Conservation (phyloP, 331 rosid genomes). For the Cucumis variabilis region DNA sequence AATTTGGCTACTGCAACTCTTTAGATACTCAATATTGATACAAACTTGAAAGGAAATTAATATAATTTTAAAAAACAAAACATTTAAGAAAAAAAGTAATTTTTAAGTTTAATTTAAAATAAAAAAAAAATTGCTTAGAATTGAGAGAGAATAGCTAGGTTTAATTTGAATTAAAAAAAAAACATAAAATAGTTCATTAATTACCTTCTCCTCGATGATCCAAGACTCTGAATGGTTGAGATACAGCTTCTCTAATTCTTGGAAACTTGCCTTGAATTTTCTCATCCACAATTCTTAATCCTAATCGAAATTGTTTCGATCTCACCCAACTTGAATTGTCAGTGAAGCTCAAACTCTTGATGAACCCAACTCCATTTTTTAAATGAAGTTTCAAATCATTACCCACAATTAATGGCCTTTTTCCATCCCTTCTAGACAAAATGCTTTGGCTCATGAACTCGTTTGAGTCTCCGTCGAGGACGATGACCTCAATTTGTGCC, state of each 20-base stretch:
- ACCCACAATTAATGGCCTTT: slow-evolving; percentile 81
- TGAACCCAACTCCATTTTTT: slow-evolving; percentile 67
- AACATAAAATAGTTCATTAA: too few relatives aligned
- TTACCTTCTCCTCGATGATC: slow-evolving; percentile 94
- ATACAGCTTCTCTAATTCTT: slow-evolving; percentile 75
- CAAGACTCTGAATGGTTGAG: slow-evolving; percentile 77
- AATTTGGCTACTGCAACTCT: too few relatives aligned
- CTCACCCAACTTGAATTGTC: slow-evolving; percentile 97
- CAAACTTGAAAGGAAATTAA: too few relatives aligned
- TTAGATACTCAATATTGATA: too few relatives aligned
- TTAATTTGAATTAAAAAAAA: too few relatives aligned
- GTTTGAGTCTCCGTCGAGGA: slow-evolving; percentile 14
- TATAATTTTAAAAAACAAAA: too few relatives aligned
- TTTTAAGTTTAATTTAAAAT: too few relatives aligned
- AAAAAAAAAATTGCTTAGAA: too few relatives aligned
- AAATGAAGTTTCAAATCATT: slow-evolving; percentile 48
- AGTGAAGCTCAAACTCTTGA: slow-evolving; percentile 72
- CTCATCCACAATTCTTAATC: slow-evolving; percentile 71
- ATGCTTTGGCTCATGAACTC: neutral
- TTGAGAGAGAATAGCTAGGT: too few relatives aligned
- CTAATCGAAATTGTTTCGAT: slow-evolving; percentile 83
- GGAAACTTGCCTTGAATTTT: slow-evolving; percentile 41
- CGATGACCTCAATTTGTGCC: neutral
- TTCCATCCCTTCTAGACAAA: slow-evolving; percentile 45
- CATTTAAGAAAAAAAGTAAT: too few relatives aligned